Evolutionary conservation across 1,139 yeast genomes (phyloP), one percentile per base, ranked within the genome.

Genomic region (Yarrowia galli): DNA sequence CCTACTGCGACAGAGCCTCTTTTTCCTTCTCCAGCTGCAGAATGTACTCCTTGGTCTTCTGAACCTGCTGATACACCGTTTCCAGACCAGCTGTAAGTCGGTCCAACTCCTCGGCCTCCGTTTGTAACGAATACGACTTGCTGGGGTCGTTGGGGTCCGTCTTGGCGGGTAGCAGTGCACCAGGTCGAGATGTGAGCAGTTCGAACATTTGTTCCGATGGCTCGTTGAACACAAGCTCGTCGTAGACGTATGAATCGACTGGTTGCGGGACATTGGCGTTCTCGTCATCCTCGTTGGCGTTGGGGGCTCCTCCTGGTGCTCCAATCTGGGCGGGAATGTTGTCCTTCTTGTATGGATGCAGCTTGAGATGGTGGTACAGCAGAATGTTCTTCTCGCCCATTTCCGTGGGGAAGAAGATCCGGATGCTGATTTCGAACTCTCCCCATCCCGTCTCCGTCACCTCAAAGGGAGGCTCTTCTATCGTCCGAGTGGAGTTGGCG

Each of bases 391-490:
- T 96, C 76, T 96, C 99, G 73, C 89, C 89, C 20, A 96, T 89
- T 42, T 92, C 97, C 32, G 89, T 84, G 56, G 89, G 89, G 78
- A 95, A 95, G 77, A 89, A 93, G 42, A 95, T 85, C 77, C 93
- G 91, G 69, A 95, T 88, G 49, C 90, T 86, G 71, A 96, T 90
- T 75, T 95, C 99, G 79, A 95, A 95, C 78, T 95, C 99, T 71
- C 99, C 99, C 99, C 99, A 95, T 0, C 99, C 99, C 0, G 98
- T 91, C 75, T 96, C 99, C 0, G 97, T 91, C 16, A 95, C 93
- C 76, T 93, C 96, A 74, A 90, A 95, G 0, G 99, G 99, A 8
- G 98, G 98, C 42, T 83, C 78, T 71, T 95, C 99, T 9, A 95
- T 83, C 0, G 96, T 84, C 69, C 99, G 81, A 20, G 92, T 87